Conservation (phyloP, 345 rosid species). For the Pistacia vera region DNA sequence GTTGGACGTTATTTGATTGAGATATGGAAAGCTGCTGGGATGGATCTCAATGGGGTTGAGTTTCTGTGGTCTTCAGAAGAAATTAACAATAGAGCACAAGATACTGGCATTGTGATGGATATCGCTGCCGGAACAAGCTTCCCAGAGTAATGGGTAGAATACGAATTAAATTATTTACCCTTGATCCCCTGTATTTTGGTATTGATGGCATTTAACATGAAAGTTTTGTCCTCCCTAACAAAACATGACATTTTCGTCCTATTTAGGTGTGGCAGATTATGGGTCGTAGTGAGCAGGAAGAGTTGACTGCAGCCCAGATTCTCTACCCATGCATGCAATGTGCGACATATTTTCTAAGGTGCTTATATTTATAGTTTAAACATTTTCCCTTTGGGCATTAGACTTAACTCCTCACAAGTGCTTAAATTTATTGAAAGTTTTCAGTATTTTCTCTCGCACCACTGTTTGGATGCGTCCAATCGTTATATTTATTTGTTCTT, state of each 20-base stretch:
- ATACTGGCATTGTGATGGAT: constrained; percentile 96
- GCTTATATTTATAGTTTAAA: constrained; percentile 4
- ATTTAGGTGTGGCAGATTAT: constrained; percentile 81
- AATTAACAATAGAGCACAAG: constrained; percentile 63
- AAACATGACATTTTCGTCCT: constrained; percentile 14
- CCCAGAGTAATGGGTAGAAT: constrained; percentile 64
- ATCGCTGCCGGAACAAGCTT: constrained; percentile 86
- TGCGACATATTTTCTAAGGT: constrained; percentile 86
- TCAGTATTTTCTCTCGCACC: neutral
- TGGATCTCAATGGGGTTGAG: constrained; percentile 62
- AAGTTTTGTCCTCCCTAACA: constrained; percentile 11
- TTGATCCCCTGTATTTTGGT: neutral
- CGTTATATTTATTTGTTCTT: neutral
- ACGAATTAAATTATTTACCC: neutral
- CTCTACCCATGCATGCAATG: constrained; percentile 97
- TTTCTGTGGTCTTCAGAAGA: constrained; percentile 91
- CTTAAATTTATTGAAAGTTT: neutral
- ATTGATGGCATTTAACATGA: neutral
- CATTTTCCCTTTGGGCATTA: neutral
- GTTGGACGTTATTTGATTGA: constrained; percentile 78
- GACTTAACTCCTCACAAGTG: neutral
- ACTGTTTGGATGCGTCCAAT: neutral
- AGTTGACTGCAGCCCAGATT: constrained; percentile 79
- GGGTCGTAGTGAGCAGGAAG: constrained; percentile 92
- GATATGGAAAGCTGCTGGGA: constrained; percentile 85